Conservation (phyloP, 2,329 filamentous ascomycete species). For the Diaporthe nobilis region DNA sequence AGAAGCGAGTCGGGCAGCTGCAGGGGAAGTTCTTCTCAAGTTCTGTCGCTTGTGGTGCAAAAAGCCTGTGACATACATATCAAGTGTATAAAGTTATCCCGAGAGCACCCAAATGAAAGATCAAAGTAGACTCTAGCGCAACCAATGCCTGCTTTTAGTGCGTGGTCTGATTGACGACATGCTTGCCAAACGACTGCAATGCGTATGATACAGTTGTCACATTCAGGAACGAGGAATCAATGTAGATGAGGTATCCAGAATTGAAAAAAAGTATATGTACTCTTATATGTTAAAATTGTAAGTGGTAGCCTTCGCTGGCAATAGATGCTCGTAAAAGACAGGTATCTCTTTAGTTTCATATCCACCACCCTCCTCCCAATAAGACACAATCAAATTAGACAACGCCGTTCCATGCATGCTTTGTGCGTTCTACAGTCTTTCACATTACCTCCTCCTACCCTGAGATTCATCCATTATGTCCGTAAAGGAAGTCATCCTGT, state of each 20-base stretch:
- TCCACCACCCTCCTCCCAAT: not conserved
- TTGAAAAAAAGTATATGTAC: slow-evolving; percentile 27
- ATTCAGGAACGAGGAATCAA: not conserved
- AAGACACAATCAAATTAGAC: not conserved
- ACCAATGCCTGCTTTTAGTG: not conserved
- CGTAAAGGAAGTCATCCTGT: slow-evolving; percentile 64
- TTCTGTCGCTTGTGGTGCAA: not conserved
- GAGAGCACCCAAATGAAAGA: not conserved
- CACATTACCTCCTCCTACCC: slow-evolving; percentile 19
- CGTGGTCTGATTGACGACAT: not conserved
- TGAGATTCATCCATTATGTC: slow-evolving; percentile 66
- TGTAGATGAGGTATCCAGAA: not conserved
- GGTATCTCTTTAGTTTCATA: slow-evolving; percentile 30
- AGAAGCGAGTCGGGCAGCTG: not conserved
- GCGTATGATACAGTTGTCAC: not conserved
- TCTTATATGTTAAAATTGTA: slow-evolving; percentile 28
- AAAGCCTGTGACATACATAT: not conserved
- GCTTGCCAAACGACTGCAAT: no score
- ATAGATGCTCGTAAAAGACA: slow-evolving; percentile 25
- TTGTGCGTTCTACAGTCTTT: slow-evolving; percentile 7
- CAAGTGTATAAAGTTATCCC: slow-evolving; percentile 1
- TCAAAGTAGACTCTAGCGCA: not conserved
- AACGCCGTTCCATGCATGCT: slow-evolving; percentile 32
- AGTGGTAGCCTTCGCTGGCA: slow-evolving; percentile 17
- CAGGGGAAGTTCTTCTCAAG: not conserved